Conservation (phyloP, 2,329 filamentous ascomycete genomes). For the Ophiosphaerella narmari region DNA sequence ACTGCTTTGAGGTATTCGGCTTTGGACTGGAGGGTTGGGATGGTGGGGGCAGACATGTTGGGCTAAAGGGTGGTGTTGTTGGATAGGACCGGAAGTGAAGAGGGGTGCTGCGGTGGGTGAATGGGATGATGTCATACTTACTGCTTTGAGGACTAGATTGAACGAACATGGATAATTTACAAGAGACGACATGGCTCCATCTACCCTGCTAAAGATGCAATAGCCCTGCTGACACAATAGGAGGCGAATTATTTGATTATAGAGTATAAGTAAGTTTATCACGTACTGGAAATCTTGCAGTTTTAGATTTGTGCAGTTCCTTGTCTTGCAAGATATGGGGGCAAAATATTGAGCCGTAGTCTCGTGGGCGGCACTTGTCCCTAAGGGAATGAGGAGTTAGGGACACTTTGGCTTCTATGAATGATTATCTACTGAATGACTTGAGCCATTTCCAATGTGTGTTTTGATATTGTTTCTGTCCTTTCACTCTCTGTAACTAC, state of each 20-base stretch:
- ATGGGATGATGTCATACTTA: constrained; percentile 5
- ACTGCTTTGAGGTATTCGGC: constrained; percentile 35
- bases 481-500: background rate
- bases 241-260: too few relatives aligned
- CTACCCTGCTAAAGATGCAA: too few relatives aligned
- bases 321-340: too few relatives aligned
- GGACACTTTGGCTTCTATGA: background rate
- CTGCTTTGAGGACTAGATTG: constrained; percentile 1
- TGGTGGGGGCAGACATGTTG: constrained; percentile 6
- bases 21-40: constrained; percentile 31
- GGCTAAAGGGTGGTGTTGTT: background rate
- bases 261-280: too few relatives aligned
- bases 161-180: background rate
- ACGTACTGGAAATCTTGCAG: too few relatives aligned
- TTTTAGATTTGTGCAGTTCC: too few relatives aligned
- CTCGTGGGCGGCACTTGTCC: too few relatives aligned
- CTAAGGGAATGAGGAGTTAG: too few relatives aligned
- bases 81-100: background rate
- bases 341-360: too few relatives aligned
- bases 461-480: background rate
- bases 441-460: background rate
- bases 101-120: background rate
- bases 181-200: background rate
- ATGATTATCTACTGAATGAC: background rate
- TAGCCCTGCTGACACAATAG: too few relatives aligned